Evolutionary conservation across 192 early-diverging fungal species (phyloP).

Genomic region (Coemansia sp.): DNA sequence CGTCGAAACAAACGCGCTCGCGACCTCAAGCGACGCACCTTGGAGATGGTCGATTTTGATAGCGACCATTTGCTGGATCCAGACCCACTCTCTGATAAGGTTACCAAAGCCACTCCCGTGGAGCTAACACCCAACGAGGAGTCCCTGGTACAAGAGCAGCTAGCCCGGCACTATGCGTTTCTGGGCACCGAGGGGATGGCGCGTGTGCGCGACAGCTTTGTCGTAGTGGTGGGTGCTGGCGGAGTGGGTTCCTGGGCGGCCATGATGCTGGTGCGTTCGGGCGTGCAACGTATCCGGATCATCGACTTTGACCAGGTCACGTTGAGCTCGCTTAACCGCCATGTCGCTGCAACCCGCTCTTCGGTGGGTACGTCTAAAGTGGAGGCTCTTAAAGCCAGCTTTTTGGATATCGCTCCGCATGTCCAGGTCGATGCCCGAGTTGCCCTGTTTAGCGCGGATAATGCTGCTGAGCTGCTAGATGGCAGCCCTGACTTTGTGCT

Average conservation of each 20-base stretch:
- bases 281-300: slow-evolving; percentile 79
- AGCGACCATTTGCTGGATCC: slow-evolving; percentile 8
- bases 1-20: slow-evolving; percentile 52
- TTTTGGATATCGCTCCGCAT: slow-evolving; percentile 76
- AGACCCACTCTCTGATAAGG: slow-evolving; percentile 10
- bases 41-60: slow-evolving; percentile 27
- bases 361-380: slow-evolving; percentile 92
- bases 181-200: slow-evolving; percentile 78
- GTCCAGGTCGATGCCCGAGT: slow-evolving; percentile 72
- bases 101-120: slow-evolving; percentile 42
- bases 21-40: slow-evolving; percentile 59
- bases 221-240: slow-evolving; percentile 92
- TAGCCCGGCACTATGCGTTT: slow-evolving; percentile 84
- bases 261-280: slow-evolving; percentile 86
- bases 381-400: slow-evolving; percentile 65
- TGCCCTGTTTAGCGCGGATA: slow-evolving; percentile 70
- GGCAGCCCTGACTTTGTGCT: slow-evolving; percentile 73
- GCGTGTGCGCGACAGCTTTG: slow-evolving; percentile 74
- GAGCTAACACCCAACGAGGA: slow-evolving; percentile 55
- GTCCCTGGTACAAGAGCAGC: slow-evolving; percentile 76
- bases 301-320: slow-evolving; percentile 99
- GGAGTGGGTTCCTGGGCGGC: slow-evolving; percentile 92
- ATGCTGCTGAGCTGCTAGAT: slow-evolving; percentile 65
- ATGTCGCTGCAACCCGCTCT: slow-evolving; percentile 85
- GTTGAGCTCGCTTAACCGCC: slow-evolving; percentile 88